Evolutionary conservation across 129 eudicot genomes (phyloP).

Genomic region (Lactuca sativa): DNA sequence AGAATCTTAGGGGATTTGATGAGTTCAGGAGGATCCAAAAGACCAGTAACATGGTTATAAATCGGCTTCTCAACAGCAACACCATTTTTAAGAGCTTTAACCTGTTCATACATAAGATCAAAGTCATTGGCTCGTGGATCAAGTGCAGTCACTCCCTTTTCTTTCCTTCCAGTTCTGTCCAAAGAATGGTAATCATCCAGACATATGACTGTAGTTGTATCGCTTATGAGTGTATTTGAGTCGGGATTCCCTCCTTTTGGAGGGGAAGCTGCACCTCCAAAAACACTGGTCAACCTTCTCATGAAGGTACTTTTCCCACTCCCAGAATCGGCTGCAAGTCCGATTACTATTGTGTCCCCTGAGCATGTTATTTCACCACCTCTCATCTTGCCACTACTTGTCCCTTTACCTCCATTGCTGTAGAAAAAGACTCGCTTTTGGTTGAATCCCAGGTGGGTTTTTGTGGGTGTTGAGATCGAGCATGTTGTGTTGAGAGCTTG

Average conservation of each 20-base stretch:
- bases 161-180: conserved; percentile 83
- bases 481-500: conserved; percentile 59
- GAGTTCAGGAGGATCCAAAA: conserved; percentile 85
- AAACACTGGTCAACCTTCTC: conserved; percentile 90
- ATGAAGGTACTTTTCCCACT: conserved; percentile 92
- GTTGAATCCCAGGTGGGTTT: conserved; percentile 62
- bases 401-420: conserved; percentile 27
- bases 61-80: conserved; percentile 75
- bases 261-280: conserved; percentile 75
- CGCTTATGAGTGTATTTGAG: too few species aligned
- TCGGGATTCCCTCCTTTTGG: too few species aligned
- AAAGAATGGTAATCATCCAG: conserved; percentile 90
- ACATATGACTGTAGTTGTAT: conserved; percentile 19
- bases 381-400: conserved; percentile 19
- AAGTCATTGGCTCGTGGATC: conserved; percentile 79
- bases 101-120: conserved; percentile 43
- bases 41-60: conserved; percentile 85
- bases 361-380: conserved; percentile 52
- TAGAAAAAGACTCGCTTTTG: conserved; percentile 63
- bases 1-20: conserved; percentile 88
- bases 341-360: conserved; percentile 69
- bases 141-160: conserved; percentile 91
- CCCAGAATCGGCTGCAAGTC: conserved; percentile 92
- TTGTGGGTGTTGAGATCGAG: conserved; percentile 67
- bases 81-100: conserved; percentile 74